Evolutionary conservation across 768 basidiomycete species (phyloP).

Genomic region (Trametopsis cervina): DNA sequence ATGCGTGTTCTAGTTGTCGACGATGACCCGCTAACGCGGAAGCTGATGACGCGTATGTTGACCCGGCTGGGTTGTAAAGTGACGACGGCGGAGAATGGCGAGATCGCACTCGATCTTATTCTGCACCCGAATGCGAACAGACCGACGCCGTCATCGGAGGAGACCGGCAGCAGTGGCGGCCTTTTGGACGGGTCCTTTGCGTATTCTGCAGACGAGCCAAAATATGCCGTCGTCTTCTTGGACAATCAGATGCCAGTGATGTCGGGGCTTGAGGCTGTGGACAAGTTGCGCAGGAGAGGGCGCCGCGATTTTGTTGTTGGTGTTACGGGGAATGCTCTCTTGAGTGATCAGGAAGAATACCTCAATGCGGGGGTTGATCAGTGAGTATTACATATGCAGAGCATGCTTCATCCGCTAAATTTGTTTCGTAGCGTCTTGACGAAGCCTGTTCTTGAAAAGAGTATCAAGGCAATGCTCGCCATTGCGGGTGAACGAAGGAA

Average conservation of each 20-base stretch:
- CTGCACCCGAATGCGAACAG: slow-evolving; percentile 29
- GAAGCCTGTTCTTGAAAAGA: slow-evolving; percentile 68
- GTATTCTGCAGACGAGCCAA: slow-evolving; percentile 14
- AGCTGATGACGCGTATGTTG: slow-evolving; percentile 73
- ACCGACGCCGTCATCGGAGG: slow-evolving; percentile 22
- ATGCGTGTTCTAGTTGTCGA: slow-evolving; percentile 75
- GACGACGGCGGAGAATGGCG: slow-evolving; percentile 79
- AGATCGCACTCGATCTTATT: slow-evolving; percentile 68
- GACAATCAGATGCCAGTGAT: slow-evolving; percentile 82
- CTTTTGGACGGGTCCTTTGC: slow-evolving; percentile 6
- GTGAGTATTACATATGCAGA: not conserved
- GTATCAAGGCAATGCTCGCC: slow-evolving; percentile 33
- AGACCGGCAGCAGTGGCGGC: slow-evolving; percentile 29
- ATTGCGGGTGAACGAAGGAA: slow-evolving; percentile 36
- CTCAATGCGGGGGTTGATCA: slow-evolving; percentile 4
- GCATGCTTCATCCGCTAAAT: not conserved
- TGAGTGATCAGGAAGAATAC: slow-evolving; percentile 13
- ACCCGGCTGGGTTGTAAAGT: slow-evolving; percentile 74
- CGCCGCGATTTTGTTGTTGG: slow-evolving; percentile 77
- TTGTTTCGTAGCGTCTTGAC: slow-evolving; percentile 51
- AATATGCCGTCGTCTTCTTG: slow-evolving; percentile 44
- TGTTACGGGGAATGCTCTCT: slow-evolving; percentile 50
- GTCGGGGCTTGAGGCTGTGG: slow-evolving; percentile 64
- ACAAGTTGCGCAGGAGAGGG: slow-evolving; percentile 56
- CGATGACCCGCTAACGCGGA: slow-evolving; percentile 75